Conservation (phyloP, 176 grass and related monocot genomes). For the Pharus latifolius region DNA sequence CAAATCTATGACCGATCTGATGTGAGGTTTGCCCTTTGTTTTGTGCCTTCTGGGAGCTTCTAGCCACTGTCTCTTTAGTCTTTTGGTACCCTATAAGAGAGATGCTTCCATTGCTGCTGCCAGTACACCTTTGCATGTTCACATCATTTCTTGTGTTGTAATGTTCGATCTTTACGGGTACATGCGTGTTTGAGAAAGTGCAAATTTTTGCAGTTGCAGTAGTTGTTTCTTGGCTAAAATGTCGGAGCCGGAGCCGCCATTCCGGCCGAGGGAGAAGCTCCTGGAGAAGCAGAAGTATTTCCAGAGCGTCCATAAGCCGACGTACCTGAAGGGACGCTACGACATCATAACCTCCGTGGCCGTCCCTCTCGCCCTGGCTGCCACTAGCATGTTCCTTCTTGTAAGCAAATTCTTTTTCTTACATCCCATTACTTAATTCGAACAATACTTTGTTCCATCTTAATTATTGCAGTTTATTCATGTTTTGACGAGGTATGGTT, state of each 20-base stretch:
- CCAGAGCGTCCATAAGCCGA: constrained; percentile 53
- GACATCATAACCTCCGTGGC: constrained; percentile 64
- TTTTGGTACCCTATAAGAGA: not conserved
- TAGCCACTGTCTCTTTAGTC: not conserved
- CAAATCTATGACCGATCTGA: not conserved
- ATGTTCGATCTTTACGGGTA: too few species aligned
- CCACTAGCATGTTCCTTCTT: constrained; percentile 49
- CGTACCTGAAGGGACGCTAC: constrained; percentile 60
- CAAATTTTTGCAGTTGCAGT: too few species aligned
- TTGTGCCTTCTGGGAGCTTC: constrained; percentile 17
- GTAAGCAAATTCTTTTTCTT: constrained; percentile 15
- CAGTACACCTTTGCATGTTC: too few species aligned
- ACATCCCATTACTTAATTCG: too few species aligned
- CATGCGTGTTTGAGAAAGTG: constrained; percentile 20
- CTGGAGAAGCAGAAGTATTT: constrained; percentile 51
- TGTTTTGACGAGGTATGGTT: not conserved
- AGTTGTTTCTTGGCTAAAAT: too few species aligned
- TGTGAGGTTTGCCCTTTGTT: not conserved
- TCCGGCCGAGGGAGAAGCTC: constrained; percentile 61
- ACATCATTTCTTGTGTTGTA: too few species aligned
- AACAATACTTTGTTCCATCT: not conserved
- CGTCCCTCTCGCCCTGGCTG: constrained; percentile 55
- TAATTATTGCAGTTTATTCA: not conserved
- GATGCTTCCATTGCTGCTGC: not conserved
- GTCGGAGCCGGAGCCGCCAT: constrained; percentile 43